phyloP scores from a whole-genome alignment of 169 alveolate species.

The Prorocentrum cordatum region DNA sequence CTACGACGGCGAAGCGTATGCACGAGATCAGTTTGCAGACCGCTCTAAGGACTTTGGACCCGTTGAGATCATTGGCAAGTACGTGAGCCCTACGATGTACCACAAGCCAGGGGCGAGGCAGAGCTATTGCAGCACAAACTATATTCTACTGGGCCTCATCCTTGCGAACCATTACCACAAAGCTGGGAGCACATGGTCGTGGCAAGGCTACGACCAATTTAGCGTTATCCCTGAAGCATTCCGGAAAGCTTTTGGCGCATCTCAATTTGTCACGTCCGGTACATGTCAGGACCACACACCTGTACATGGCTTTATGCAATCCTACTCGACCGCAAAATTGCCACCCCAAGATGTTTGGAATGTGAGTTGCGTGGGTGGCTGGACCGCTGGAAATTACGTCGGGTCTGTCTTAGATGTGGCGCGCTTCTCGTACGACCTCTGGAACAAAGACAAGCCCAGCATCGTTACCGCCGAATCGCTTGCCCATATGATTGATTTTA shows the following conservation, averaged over 20 bases:
- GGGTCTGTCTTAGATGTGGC: constrained; percentile 59
- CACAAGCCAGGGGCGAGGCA: constrained; percentile 20
- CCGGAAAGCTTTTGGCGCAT: constrained; percentile 8
- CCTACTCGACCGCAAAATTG: constrained; percentile 8
- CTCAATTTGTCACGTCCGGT: constrained; percentile 5
- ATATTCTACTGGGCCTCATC: constrained; percentile 29
- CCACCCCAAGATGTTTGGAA: constrained; percentile 18
- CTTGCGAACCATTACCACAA: constrained; percentile 28
- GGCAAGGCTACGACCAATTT: constrained; percentile 45
- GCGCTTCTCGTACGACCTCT: constrained; percentile 50
- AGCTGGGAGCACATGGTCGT: neutral
- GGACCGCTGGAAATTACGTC: constrained; percentile 60
- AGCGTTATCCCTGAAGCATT: constrained; percentile 21
- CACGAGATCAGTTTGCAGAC: constrained; percentile 51
- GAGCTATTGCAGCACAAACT: constrained; percentile 58
- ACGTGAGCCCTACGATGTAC: neutral
- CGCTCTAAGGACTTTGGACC: constrained; percentile 19
- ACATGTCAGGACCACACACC: constrained; percentile 35
- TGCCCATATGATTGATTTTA: constrained; percentile 23
- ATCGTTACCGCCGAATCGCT: constrained; percentile 8
- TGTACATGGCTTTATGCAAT: constrained; percentile 57
- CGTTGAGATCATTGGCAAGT: constrained; percentile 16
- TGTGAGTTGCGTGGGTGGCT: constrained; percentile 65
- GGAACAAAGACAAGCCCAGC: neutral
- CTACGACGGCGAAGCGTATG: constrained; percentile 51